Conservation (phyloP, 345 rosid genomes). For the Hibiscus trionum region DNA sequence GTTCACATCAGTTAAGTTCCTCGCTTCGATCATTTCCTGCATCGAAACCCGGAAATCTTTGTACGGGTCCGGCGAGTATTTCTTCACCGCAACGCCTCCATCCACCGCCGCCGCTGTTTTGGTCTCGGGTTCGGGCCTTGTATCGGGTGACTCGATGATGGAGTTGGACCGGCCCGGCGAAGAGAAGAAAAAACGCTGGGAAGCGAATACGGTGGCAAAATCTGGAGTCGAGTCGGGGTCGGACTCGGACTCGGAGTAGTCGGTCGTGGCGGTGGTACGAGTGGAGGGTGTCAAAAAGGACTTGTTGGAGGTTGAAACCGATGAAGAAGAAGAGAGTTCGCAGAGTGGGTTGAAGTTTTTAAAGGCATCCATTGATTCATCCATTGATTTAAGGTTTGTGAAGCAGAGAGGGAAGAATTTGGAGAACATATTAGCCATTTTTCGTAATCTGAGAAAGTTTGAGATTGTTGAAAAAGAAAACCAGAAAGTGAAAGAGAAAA, state of each 20-base stretch:
- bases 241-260: constrained; percentile 8
- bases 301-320: constrained; percentile 32
- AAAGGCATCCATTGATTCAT: constrained; percentile 1
- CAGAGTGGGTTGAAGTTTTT: too few species aligned
- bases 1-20: constrained; percentile 36
- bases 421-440: constrained; percentile 57
- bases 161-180: constrained; percentile 89
- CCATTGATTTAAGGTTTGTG: constrained; percentile 31
- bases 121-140: background rate
- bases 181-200: constrained; percentile 89
- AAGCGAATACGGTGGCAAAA: constrained; percentile 62
- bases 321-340: background rate
- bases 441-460: background rate
- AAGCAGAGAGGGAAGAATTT: constrained; percentile 56
- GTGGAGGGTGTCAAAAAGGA: constrained; percentile 28
- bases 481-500: background rate
- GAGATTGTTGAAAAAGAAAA: background rate
- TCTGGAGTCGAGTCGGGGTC: constrained; percentile 32
- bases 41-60: constrained; percentile 70
- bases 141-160: constrained; percentile 47
- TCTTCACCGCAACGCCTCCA: constrained; percentile 55
- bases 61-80: constrained; percentile 71
- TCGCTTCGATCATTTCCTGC: constrained; percentile 86
- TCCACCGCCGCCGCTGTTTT: constrained; percentile 9
- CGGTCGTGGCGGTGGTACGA: background rate